Evolutionary conservation across 208 protist species (phyloP).

Genomic region (Lotmaria passim): DNA sequence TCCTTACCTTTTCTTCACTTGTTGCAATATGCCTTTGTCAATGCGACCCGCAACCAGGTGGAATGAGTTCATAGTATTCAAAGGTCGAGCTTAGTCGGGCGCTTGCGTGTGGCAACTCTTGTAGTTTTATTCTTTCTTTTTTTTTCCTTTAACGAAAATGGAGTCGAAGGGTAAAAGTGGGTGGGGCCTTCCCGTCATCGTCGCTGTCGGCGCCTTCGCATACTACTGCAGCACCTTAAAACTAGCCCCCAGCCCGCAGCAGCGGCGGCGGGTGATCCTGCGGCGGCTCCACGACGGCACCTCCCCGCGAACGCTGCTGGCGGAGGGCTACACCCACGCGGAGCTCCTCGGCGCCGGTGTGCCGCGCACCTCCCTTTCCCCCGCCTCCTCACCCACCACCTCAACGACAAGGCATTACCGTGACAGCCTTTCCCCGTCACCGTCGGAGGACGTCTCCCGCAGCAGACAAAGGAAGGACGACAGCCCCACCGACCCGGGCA

Average conservation of each 20-base stretch:
- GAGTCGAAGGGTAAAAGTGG: conserved; percentile 14
- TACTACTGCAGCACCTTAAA: conserved; percentile 18
- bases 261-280: conserved; percentile 3
- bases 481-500: background rate
- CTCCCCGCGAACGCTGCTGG: conserved; percentile 18
- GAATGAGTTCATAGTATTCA: too few relatives aligned
- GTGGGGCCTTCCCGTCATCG: conserved; percentile 20
- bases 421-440: background rate
- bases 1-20: too few relatives aligned
- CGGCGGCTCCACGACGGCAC: conserved; percentile 9
- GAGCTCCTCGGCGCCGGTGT: conserved; percentile 31
- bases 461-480: background rate
- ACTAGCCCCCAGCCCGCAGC: background rate
- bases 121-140: too few relatives aligned
- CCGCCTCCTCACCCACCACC: background rate
- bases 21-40: too few relatives aligned
- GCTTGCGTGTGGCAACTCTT: too few relatives aligned
- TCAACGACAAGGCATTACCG: too few relatives aligned
- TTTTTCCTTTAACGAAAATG: conserved; percentile 18
- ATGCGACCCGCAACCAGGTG: too few relatives aligned
- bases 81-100: too few relatives aligned
- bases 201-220: conserved; percentile 20
- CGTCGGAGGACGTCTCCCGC: background rate
- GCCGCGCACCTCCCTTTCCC: conserved; percentile 10
- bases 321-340: conserved; percentile 24